Base-by-base conservation (phyloP, 108 stramenopile species). In the Heterococcus sp. region DNA sequence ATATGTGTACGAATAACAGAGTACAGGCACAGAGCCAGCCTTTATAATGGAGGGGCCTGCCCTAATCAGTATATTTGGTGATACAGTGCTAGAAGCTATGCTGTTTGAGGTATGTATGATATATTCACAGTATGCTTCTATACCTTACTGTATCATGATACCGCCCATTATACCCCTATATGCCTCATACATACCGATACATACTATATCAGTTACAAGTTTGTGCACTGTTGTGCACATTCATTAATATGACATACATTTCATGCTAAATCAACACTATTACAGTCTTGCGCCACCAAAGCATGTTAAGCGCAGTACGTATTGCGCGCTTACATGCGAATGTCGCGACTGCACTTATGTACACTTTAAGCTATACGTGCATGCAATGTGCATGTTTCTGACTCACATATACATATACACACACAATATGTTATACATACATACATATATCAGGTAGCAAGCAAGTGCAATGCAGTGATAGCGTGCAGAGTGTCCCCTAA, bases 401-500 rank as follows among this genome's bases (percentile, higher is more conserved):
- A 58, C 46, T 14, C 21, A 21, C 46, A 58, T 21, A 14, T 21
- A 58, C 46, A 58, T 58, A 58, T 21, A 21, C 46, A 14, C 46
- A 14, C 46, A 14, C 46, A 58, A 58, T 8, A 8, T 58, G 46
- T 14, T 21, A 58, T 58, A 8, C 8, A 21, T 58, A 58, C 46
- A 58, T 58, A 58, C 46, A 8, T 58, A 14, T 21, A 58, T 11
- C 32, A 75, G 4, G 27, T 87, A n/a, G 69, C 74, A 1, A 30
- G 34, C 58, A 35, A 34, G 34, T 90, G 89, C 84, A 77, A 81
- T n/a, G 75, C 85, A 2, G 85, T 88, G 26, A 71, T 88, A 30
- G 76, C 68, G n/a, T 83, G 82, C 3, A 82, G 90, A 0, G 89
- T 88, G 28, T 84, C 86, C 32, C 89, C 90, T 30, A 74, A 71